A percentile compares a stretch with the other conserved stretches of the same genome.
These are phyloP conservation scores for Micromonas pusilla DNA, from an alignment of 139 green algal species.

Conservation along the genomic window DNA sequence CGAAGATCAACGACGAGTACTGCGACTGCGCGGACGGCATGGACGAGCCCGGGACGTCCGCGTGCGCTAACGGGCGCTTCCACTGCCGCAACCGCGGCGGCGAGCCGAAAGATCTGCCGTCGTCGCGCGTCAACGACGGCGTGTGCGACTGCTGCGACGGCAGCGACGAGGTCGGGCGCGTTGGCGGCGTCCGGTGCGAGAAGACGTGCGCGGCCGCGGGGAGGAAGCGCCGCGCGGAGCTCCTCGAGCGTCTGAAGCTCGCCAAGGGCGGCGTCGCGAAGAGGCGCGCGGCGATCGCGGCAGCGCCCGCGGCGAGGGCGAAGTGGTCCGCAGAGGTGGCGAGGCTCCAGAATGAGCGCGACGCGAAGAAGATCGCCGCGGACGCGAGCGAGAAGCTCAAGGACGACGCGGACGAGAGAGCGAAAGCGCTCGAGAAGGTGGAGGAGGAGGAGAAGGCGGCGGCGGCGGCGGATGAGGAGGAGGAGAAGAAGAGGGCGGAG, in stretches of 20 bases:
- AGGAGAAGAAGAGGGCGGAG: no score
- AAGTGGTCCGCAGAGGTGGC: background rate
- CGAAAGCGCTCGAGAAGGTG: no score
- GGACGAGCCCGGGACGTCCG: conserved; percentile 33
- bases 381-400: no score
- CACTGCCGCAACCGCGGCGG: conserved; percentile 18
- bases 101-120: background rate
- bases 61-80: conserved; percentile 22
- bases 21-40: conserved; percentile 36
- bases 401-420: background rate
- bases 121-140: conserved; percentile 28
- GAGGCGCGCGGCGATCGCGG: background rate
- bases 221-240: background rate
- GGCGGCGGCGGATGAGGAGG: no score
- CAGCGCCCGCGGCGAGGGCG: background rate
- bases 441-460: no score
- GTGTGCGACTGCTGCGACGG: conserved; percentile 40
- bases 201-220: conserved; percentile 7
- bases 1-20: conserved; percentile 32
- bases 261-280: background rate
- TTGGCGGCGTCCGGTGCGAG: background rate
- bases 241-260: background rate
- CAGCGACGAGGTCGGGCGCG: conserved; percentile 17
- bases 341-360: background rate
- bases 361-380: background rate